phyloP scores from a whole-genome alignment of 2,329 filamentous ascomycete species.

The Fusarium caatingaense region DNA sequence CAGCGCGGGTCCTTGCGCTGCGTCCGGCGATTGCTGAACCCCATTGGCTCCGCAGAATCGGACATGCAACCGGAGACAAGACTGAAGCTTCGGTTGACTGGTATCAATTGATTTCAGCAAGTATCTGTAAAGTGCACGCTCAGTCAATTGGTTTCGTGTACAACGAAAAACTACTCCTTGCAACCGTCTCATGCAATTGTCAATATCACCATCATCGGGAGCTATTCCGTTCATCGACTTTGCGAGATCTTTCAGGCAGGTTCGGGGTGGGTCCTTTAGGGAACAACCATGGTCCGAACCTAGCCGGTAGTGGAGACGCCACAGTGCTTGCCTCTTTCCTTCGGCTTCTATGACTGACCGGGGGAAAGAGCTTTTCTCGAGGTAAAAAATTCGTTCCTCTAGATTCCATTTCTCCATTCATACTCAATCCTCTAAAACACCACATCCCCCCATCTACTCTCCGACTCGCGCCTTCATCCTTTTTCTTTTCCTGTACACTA shows the following conservation, averaged over 20 bases:
- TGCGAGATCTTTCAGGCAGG: constrained; percentile 18
- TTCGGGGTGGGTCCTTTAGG: constrained; percentile 37
- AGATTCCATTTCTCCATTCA: constrained; percentile 45
- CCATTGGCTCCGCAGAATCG: constrained; percentile 29
- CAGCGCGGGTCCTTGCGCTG: constrained; percentile 24
- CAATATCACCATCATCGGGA: not conserved
- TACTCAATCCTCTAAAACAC: constrained; percentile 44
- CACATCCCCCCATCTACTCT: constrained; percentile 48
- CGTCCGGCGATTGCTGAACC: constrained; percentile 19
- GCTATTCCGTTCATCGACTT: constrained; percentile 13
- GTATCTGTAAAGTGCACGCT: too few species aligned
- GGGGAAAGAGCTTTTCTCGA: constrained; percentile 49
- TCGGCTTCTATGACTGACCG: constrained; percentile 56
- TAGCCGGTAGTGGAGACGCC: constrained; percentile 46
- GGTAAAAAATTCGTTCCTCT: constrained; percentile 53
- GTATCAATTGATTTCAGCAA: not conserved
- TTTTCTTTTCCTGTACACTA: constrained; percentile 51
- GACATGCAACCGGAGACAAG: not conserved
- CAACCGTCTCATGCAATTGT: not conserved
- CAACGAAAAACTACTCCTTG: not conserved
- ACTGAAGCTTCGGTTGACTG: not conserved
- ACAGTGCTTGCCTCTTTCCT: constrained; percentile 54
- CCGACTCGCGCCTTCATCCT: constrained; percentile 50
- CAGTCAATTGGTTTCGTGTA: not conserved
- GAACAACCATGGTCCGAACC: constrained; percentile 49